A percentile compares a stretch with the other conserved stretches of the same genome.
These are phyloP conservation scores for Penicillium rolfsii DNA, from an alignment of 2,329 filamentous ascomycete genomes.

Conservation along the genomic window DNA sequence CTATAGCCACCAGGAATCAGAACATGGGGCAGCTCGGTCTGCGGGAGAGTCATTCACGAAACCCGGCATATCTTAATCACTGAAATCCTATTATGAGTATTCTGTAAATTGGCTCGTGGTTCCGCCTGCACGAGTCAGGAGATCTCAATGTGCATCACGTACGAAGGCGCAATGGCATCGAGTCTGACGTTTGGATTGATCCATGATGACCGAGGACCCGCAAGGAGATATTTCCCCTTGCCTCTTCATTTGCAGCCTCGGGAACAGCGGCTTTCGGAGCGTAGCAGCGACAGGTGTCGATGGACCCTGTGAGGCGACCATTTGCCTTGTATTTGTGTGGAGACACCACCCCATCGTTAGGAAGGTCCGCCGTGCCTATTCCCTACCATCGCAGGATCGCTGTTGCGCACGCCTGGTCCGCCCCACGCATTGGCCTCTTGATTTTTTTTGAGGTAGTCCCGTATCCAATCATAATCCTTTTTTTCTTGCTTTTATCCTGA, in stretches of 20 bases:
- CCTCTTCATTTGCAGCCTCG: slow-evolving; percentile 1
- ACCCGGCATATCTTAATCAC: background rate
- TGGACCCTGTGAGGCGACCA: background rate
- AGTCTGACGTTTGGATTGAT: slow-evolving; percentile 16
- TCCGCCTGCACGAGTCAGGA: background rate
- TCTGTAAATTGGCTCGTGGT: background rate
- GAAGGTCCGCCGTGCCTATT: background rate
- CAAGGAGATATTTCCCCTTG: background rate
- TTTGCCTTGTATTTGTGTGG: background rate
- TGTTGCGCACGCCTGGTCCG: background rate
- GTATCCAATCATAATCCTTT: background rate
- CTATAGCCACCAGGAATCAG: background rate
- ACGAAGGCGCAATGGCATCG: background rate
- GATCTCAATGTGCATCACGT: background rate
- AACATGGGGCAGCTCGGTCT: background rate
- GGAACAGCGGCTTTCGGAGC: slow-evolving; percentile 7
- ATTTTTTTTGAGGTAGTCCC: background rate
- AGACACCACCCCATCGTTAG: background rate
- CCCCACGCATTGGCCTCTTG: background rate
- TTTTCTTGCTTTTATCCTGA: background rate
- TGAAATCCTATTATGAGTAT: background rate
- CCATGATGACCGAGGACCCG: background rate
- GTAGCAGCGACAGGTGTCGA: background rate
- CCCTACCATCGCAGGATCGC: background rate
- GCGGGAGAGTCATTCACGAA: background rate